Percentiles rank a stretch among this genome's conserved stretches.
Evolutionary conservation across 306 rosid genomes (phyloP).

Genomic region (Gillenia trifoliata): DNA sequence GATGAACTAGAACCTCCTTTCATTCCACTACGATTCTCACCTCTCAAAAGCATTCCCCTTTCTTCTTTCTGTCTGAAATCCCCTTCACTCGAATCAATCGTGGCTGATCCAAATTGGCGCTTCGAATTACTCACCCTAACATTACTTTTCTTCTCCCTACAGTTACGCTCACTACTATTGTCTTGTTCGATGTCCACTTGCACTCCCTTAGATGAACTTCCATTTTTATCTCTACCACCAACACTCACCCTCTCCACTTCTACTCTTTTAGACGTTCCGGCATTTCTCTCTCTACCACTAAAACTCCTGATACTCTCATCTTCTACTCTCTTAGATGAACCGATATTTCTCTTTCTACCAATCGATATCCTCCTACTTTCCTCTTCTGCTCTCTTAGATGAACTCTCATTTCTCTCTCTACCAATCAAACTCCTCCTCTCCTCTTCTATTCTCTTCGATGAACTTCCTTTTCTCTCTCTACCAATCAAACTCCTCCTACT

Average conservation of each 20-base stretch:
- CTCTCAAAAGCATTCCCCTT: constrained; percentile 23
- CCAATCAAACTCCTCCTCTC: constrained; percentile 28
- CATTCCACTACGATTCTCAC: constrained; percentile 34
- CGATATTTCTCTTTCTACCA: constrained; percentile 31
- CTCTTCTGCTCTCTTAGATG: constrained; percentile 36
- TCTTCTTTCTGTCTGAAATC: constrained; percentile 27
- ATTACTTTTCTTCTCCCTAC: constrained; percentile 20
- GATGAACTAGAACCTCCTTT: constrained; percentile 78
- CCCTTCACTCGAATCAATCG: constrained; percentile 31
- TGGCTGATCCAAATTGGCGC: background rate
- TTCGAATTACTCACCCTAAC: constrained; percentile 16
- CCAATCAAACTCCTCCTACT: constrained; percentile 26
- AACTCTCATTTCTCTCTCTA: constrained; percentile 34
- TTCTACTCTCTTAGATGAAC: constrained; percentile 39
- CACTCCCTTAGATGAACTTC: constrained; percentile 34
- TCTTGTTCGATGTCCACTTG: constrained; percentile 35
- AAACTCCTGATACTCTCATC: constrained; percentile 29
- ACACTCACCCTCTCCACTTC: constrained; percentile 30
- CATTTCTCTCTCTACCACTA: constrained; percentile 32
- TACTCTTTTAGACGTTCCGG: constrained; percentile 32
- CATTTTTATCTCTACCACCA: constrained; percentile 34
- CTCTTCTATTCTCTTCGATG: constrained; percentile 36
- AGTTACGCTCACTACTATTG: constrained; percentile 6
- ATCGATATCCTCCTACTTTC: constrained; percentile 28
- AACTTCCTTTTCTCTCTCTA: constrained; percentile 33